Evolutionary conservation across 2,329 filamentous ascomycete species (phyloP), one percentile per base, ranked within the genome.

Genomic region (Cordyceps fumosorosea): DNA sequence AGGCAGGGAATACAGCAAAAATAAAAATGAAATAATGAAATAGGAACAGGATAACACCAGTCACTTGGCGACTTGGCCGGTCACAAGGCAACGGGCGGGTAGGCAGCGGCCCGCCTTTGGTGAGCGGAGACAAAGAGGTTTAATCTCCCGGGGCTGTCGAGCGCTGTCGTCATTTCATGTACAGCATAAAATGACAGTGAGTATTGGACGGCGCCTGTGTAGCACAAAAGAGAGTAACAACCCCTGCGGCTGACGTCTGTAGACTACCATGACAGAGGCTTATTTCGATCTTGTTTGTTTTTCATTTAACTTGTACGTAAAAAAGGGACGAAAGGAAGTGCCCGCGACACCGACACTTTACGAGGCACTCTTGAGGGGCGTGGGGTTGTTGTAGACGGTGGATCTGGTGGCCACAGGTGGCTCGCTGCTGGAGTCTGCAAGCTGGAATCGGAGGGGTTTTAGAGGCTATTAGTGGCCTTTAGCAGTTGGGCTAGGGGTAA

Each of bases 101-200:
- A 51, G 47, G 45, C 47, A 24, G 48, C 56, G 56, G 56, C 56
- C 56, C 56, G 56, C 56, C 47, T 34, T 32, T 59, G 56, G 56
- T 59, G 12, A 22, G 56, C 56, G 56, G 56, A 51, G 47, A 40
- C 45, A 20, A n/a, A 34, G 16, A 20, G 48, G 29, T 51, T 58
- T 59, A 51, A 59, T 59, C 56, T 59, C 56, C 56, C 22, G 45
- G 32, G n/a, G 20, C 20, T n/a, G 12, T 22, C 45, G 16, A n/a
- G 20, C 40, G 22, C 48, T 58, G 56, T 44, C 56, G 47, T 52
- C 47, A 59, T 59, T 22, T 42, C 47, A 59, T 29, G 56, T 32
- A 42, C 54, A 26, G 53, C 29, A 34, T 18, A 50, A 26, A 12
- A 48, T 29, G 47, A 10, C 47, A 47, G 5, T 20, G n/a, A 22